Evolutionary conservation across 108 stramenopile species (phyloP).

Genomic region (Cylindrotheca fusiformis): DNA sequence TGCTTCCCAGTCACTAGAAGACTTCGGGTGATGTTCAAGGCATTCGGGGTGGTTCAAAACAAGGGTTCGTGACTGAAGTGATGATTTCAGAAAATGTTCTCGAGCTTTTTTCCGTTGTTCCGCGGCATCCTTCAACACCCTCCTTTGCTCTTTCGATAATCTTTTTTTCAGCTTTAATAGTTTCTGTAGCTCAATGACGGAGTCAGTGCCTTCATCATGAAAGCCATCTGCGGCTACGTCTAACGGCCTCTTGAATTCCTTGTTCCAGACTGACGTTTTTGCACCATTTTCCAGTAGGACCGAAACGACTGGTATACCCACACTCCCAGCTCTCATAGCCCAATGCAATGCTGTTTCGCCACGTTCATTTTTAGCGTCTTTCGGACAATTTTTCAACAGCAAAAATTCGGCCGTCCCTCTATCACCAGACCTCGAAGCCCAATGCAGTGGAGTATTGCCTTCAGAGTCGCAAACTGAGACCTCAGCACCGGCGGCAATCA

Average conservation of each 20-base stretch:
- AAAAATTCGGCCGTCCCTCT: slow-evolving; percentile 54
- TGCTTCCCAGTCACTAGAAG: slow-evolving; percentile 83
- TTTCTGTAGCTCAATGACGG: slow-evolving; percentile 27
- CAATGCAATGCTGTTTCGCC: slow-evolving; percentile 88
- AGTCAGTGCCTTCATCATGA: slow-evolving; percentile 27
- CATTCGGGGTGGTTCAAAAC: slow-evolving; percentile 91
- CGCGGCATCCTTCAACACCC: slow-evolving; percentile 21
- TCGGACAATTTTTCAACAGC: slow-evolving; percentile 56
- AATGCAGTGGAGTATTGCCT: slow-evolving; percentile 80
- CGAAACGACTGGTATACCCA: slow-evolving; percentile 47
- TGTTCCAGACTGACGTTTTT: slow-evolving; percentile 61
- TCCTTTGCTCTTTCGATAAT: slow-evolving; percentile 30
- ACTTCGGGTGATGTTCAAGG: slow-evolving; percentile 77
- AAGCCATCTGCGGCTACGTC: slow-evolving; percentile 87
- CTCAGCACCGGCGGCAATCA: slow-evolving; percentile 59
- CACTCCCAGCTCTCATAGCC: slow-evolving; percentile 74
- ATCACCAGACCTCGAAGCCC: slow-evolving; percentile 84
- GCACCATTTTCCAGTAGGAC: slow-evolving; percentile 74
- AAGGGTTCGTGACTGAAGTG: slow-evolving; percentile 71
- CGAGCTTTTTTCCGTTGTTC: slow-evolving; percentile 53
- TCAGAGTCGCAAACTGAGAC: slow-evolving; percentile 50
- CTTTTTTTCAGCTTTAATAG: slow-evolving; percentile 20
- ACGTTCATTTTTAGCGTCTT: slow-evolving; percentile 70
- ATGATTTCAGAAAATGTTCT: slow-evolving; percentile 50
- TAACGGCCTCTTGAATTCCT: slow-evolving; percentile 63